Evolutionary conservation across 495 filamentous ascomycete species (phyloP), one percentile per base, ranked within the genome.

Genomic region (Talaromyces liani): DNA sequence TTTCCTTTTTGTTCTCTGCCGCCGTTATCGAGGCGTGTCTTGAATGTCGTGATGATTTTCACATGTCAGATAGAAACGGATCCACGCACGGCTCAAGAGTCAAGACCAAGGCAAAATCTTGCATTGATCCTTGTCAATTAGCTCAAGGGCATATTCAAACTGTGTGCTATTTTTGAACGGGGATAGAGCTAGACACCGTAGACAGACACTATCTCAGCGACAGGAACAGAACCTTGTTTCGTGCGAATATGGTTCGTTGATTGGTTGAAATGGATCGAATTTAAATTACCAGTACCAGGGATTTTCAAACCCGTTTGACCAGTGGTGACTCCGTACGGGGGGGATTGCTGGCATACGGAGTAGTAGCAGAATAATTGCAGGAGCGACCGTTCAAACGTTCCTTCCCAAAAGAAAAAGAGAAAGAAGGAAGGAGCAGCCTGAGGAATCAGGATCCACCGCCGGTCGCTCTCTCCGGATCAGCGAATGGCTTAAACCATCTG

Each of bases 401-500:
- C 33, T 36, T 36, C 33, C 33, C 9, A 9, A 3, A 36, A 3
- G 1, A 36, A 36, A 36, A 12, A 36, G 9, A 36, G 22, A 24
- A 24, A 2, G 34, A 39, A 41, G 36, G 36, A 41, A 41, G 36
- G 36, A 22, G 18, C 49, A 54, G 49, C 49, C 49, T 54, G 49
- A 22, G 18, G 22, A 24, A 24, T 24, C 22, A 24, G 22, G 56
- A 36, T 58, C 56, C 56, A 58, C 27, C 56, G 20, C 56, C 56
- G 56, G 56, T 36, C 56, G 56, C 56, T 58, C 31, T 33, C 56
- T 58, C 56, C 56, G 56, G 56, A 58, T 58, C 56, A 58, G 56
- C 56, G 56, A 58, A 58, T 58, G n/a, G 56, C 25, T 58, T 33
- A 34, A 16, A 41, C 6, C 45, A 49, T 18, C 45, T 49, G 45